These are phyloP conservation scores for Monosporascus cannonballus DNA, from an alignment of 2,329 filamentous ascomycete genomes.

Conservation along the genomic window DNA sequence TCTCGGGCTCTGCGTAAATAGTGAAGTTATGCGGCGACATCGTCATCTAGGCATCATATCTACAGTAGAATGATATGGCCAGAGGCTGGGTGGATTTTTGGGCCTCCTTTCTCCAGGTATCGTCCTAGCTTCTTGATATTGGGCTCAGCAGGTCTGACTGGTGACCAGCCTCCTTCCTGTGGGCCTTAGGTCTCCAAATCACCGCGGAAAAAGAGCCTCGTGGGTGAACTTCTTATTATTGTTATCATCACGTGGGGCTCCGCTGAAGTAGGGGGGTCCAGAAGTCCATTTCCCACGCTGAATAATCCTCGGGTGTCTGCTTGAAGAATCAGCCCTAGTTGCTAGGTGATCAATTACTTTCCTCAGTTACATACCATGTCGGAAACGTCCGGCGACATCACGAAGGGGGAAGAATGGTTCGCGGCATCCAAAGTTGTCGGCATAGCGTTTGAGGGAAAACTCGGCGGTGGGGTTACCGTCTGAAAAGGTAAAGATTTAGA, in stretches of 20 bases:
- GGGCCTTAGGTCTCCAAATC: too few relatives aligned
- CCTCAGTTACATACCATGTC: constrained; percentile 15
- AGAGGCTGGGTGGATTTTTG: too few relatives aligned
- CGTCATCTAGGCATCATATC: too few relatives aligned
- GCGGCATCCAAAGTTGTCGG: constrained; percentile 14
- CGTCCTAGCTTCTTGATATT: too few relatives aligned
- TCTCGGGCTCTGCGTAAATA: too few relatives aligned
- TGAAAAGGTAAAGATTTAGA: constrained; percentile 1
- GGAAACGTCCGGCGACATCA: constrained; percentile 17
- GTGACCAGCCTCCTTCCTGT: too few relatives aligned
- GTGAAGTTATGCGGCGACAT: too few relatives aligned
- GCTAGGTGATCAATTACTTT: background rate
- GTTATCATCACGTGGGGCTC: constrained; percentile 3
- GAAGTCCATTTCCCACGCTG: constrained; percentile 25
- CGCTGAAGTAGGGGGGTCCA: constrained; percentile 21
- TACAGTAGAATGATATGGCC: too few relatives aligned
- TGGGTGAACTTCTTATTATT: too few relatives aligned
- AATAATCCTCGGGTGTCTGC: constrained; percentile 22
- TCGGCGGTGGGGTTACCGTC: constrained; percentile 11
- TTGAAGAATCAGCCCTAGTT: background rate
- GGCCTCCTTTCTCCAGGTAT: too few relatives aligned
- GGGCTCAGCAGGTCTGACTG: too few relatives aligned
- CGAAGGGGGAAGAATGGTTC: constrained; percentile 17
- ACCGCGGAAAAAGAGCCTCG: too few relatives aligned
- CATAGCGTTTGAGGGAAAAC: constrained; percentile 13